phyloP scores from a whole-genome alignment of 345 rosid genomes.

The Syzygium aromaticum region DNA sequence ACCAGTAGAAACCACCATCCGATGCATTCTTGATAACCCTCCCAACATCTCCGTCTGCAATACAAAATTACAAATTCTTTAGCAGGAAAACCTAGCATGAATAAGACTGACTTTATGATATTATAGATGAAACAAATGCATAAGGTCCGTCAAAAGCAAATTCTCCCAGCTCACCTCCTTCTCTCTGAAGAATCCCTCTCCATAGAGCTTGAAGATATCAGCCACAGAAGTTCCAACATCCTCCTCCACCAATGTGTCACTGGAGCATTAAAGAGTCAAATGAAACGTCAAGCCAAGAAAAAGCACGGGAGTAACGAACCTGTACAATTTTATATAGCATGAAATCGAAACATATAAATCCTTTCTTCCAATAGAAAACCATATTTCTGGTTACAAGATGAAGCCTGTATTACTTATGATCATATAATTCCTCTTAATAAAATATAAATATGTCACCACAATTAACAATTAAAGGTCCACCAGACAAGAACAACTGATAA shows the following conservation, averaged over 20 bases:
- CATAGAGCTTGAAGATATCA: constrained; percentile 68
- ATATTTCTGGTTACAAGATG: neutral
- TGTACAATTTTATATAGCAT: neutral
- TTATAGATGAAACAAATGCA: neutral
- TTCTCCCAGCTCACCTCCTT: constrained; percentile 51
- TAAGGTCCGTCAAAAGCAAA: neutral
- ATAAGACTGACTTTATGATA: neutral
- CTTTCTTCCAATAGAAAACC: neutral
- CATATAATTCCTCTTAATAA: neutral
- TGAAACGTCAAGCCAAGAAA: neutral
- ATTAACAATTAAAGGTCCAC: neutral
- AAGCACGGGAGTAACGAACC: neutral
- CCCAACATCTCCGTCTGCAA: constrained; percentile 51
- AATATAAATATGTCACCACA: neutral
- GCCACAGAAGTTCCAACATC: constrained; percentile 57
- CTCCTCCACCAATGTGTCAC: constrained; percentile 71
- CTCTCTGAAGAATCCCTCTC: constrained; percentile 80
- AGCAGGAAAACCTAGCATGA: neutral
- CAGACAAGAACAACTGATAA: too few species aligned
- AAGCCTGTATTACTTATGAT: neutral
- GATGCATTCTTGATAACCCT: constrained; percentile 48
- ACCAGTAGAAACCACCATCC: constrained; percentile 86
- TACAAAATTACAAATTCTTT: neutral
- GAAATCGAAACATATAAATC: neutral
- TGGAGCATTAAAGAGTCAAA: constrained; percentile 5